phyloP scores from a whole-genome alignment of 2,329 filamentous ascomycete species.

The Fusarium praegraminearum region DNA sequence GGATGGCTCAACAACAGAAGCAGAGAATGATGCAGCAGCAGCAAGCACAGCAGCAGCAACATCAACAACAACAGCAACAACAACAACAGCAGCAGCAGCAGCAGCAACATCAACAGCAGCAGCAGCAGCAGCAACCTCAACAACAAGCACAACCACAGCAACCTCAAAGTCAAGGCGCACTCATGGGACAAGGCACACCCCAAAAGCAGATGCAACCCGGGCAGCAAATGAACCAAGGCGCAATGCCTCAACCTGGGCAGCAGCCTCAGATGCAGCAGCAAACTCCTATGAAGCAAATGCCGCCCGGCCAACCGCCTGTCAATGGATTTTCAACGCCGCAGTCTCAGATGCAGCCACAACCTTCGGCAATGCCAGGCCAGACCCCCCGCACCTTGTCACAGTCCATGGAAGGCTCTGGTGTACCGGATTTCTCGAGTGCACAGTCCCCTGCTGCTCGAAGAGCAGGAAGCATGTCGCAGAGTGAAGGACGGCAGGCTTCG shows the following conservation, averaged over 20 bases:
- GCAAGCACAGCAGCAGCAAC: conserved; percentile 46
- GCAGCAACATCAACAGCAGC: conserved; percentile 22
- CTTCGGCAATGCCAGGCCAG: conserved; percentile 53
- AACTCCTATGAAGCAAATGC: conserved; percentile 59
- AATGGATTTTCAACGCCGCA: conserved; percentile 56
- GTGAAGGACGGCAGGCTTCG: conserved; percentile 48
- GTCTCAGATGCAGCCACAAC: conserved; percentile 43
- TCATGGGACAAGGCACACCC: conserved; percentile 47
- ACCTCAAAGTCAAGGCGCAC: conserved; percentile 48
- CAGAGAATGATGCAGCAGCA: conserved; percentile 66
- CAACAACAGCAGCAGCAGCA: conserved; percentile 50
- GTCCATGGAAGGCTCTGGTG: conserved; percentile 57
- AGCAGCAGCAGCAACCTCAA: conserved; percentile 47
- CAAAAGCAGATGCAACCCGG: conserved; percentile 53
- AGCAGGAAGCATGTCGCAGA: conserved; percentile 56
- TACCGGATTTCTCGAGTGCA: conserved; percentile 57
- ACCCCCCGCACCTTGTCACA: conserved; percentile 62
- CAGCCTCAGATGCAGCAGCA: conserved; percentile 50
- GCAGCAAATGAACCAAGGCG: conserved; percentile 51
- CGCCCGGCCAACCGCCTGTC: conserved; percentile 53
- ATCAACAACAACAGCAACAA: conserved; percentile 53
- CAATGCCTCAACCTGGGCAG: conserved; percentile 53
- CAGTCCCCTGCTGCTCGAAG: conserved; percentile 60
- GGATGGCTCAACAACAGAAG: conserved; percentile 67
- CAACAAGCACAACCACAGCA: conserved; percentile 43